These are phyloP conservation scores for Termitomyces sp. DNA, from an alignment of 768 basidiomycete genomes.

Conservation along the genomic window DNA sequence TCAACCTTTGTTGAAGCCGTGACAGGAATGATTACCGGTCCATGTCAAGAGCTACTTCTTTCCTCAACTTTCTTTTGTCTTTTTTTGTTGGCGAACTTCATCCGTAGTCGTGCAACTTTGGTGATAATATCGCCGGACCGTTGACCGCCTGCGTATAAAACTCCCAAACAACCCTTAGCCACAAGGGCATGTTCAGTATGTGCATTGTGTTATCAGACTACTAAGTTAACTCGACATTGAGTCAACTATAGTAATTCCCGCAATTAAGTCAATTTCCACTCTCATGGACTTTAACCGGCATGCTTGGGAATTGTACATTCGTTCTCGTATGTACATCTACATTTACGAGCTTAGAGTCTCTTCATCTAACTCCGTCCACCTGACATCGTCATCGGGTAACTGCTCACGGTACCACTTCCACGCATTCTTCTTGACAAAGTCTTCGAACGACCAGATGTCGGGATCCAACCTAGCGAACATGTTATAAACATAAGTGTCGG, in stretches of 20 bases:
- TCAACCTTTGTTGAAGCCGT: too few species aligned
- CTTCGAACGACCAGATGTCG: conserved; percentile 77
- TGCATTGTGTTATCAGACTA: too few species aligned
- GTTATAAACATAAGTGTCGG: conserved; percentile 74
- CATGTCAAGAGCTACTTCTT: too few species aligned
- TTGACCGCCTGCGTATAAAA: neutral
- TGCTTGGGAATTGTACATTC: too few species aligned
- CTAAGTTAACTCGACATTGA: too few species aligned
- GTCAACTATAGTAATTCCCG: too few species aligned
- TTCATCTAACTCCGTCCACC: conserved; percentile 50
- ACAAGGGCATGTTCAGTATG: too few species aligned
- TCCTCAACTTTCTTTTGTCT: too few species aligned
- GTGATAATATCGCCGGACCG: neutral
- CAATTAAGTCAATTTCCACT: too few species aligned
- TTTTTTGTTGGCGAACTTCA: neutral
- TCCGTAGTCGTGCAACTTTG: neutral
- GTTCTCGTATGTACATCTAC: neutral
- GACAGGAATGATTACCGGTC: too few species aligned
- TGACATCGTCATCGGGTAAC: conserved; percentile 39
- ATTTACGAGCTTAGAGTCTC: conserved; percentile 14
- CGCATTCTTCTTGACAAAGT: conserved; percentile 73
- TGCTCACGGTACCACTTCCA: conserved; percentile 71
- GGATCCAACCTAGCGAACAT: conserved; percentile 44
- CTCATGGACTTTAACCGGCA: too few species aligned
- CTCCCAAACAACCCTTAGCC: neutral